These are phyloP conservation scores for Medicago arabica DNA, from an alignment of 306 rosid species.

Conservation along the genomic window DNA sequence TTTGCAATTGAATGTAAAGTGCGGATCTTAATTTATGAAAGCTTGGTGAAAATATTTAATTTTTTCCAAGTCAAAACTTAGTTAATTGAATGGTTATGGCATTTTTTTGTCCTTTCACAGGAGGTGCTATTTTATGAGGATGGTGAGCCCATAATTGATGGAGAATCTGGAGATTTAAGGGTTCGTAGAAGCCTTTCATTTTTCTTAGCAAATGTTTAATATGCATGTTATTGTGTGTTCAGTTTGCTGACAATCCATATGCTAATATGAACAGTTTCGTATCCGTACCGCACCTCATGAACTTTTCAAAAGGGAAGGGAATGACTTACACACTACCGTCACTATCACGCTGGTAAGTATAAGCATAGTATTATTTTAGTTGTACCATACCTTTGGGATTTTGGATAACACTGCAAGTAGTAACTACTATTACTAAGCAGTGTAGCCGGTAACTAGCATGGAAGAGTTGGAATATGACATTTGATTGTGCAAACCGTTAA, in stretches of 20 bases:
- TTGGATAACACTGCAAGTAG: background rate
- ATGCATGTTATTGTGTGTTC: slow-evolving; percentile 33
- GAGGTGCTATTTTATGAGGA: slow-evolving; percentile 98
- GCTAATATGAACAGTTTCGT: slow-evolving; percentile 70
- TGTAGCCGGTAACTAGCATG: background rate
- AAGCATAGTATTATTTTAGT: slow-evolving; percentile 12
- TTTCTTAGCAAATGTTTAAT: slow-evolving; percentile 22
- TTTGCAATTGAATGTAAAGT: background rate
- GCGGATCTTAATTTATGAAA: too few species aligned
- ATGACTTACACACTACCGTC: slow-evolving; percentile 83
- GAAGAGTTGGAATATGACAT: slow-evolving; percentile 20
- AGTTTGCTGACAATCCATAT: slow-evolving; percentile 38
- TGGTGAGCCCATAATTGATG: slow-evolving; percentile 94
- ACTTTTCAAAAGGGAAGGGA: slow-evolving; percentile 78
- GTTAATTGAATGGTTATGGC: slow-evolving; percentile 10
- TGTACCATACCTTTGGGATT: background rate
- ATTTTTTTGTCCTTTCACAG: slow-evolving; percentile 51
- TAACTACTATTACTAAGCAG: background rate
- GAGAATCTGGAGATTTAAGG: slow-evolving; percentile 95
- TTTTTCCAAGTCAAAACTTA: background rate
- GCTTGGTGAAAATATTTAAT: slow-evolving; percentile 1
- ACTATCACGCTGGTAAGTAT: slow-evolving; percentile 84
- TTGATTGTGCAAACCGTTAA: slow-evolving; percentile 1
- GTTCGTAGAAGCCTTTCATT: slow-evolving; percentile 51
- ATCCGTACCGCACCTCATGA: slow-evolving; percentile 90